Evolutionary conservation across 2,329 filamentous ascomycete species (phyloP).

Genomic region (Diaporthe sp.): DNA sequence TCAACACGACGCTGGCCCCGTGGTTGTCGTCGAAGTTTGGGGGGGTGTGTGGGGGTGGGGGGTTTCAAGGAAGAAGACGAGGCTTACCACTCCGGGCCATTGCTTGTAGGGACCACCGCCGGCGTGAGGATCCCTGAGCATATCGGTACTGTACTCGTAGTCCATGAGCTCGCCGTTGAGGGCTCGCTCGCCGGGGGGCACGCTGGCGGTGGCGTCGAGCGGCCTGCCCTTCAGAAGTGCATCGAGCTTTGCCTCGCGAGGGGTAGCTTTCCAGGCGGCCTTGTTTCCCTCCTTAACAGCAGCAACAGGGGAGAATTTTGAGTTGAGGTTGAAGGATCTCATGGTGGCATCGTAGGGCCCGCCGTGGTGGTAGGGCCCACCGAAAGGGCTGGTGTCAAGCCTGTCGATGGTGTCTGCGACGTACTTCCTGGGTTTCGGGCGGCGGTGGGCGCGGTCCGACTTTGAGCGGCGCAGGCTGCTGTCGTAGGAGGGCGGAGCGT

Average conservation of each 20-base stretch:
- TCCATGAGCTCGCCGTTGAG: conserved; percentile 75
- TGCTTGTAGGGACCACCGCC: conserved; percentile 81
- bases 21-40: not conserved
- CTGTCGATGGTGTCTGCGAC: conserved; percentile 81
- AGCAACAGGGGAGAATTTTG: conserved; percentile 75
- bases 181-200: conserved; percentile 80
- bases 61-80: not conserved
- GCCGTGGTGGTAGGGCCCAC: conserved; percentile 83
- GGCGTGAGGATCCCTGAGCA: conserved; percentile 79
- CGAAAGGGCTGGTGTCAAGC: conserved; percentile 73
- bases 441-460: conserved; percentile 72
- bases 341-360: conserved; percentile 90
- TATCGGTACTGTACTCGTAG: conserved; percentile 87
- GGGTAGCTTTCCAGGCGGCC: conserved; percentile 84
- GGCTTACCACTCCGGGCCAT: conserved; percentile 77
- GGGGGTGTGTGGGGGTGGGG: too few relatives aligned
- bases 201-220: conserved; percentile 79
- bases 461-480: conserved; percentile 28
- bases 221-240: conserved; percentile 79
- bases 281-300: conserved; percentile 79
- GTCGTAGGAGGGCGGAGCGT: conserved; percentile 24
- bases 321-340: conserved; percentile 75
- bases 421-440: conserved; percentile 43
- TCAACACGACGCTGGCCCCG: not conserved
- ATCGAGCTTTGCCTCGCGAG: conserved; percentile 80